Conservation (phyloP, 2,329 filamentous ascomycete species). For the Alternaria brassicicola region DNA sequence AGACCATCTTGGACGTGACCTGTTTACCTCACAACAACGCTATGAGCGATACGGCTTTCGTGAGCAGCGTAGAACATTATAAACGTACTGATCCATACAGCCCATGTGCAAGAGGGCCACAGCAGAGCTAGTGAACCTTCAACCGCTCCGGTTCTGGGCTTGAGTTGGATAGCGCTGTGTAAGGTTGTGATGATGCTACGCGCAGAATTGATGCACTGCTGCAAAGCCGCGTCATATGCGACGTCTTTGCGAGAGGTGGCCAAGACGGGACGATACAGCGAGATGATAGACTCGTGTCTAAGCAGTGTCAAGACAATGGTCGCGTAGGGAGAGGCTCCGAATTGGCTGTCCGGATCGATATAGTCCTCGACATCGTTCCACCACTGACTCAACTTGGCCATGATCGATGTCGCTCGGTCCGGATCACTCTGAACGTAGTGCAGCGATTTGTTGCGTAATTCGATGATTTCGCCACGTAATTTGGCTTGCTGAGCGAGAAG, state of each 20-base stretch:
- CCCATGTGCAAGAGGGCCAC: conserved; percentile 62
- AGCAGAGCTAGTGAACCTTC: conserved; percentile 44
- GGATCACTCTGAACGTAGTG: conserved; percentile 53
- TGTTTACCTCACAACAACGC: conserved; percentile 51
- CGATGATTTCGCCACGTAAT: conserved; percentile 59
- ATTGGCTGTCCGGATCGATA: conserved; percentile 47
- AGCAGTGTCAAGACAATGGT: conserved; percentile 53
- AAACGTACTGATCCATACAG: conserved; percentile 61
- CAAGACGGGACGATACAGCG: conserved; percentile 58
- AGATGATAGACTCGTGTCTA: conserved; percentile 59
- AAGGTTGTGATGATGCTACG: conserved; percentile 55
- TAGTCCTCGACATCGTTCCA: conserved; percentile 61
- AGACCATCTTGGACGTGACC: background rate
- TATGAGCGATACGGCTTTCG: conserved; percentile 51
- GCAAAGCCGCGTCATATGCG: conserved; percentile 57
- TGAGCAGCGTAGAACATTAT: conserved; percentile 59
- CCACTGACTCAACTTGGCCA: conserved; percentile 59
- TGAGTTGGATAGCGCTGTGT: conserved; percentile 32
- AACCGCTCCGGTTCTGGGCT: background rate
- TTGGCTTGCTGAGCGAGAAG: conserved; percentile 56
- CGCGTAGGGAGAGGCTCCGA: conserved; percentile 44
- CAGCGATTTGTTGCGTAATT: conserved; percentile 61
- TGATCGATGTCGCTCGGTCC: conserved; percentile 54
- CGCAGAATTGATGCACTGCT: conserved; percentile 59
- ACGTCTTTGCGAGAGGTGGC: conserved; percentile 53